Base-by-base conservation (phyloP, 352 stramenopile genomes). In the Aphanomyces stellatus region DNA sequence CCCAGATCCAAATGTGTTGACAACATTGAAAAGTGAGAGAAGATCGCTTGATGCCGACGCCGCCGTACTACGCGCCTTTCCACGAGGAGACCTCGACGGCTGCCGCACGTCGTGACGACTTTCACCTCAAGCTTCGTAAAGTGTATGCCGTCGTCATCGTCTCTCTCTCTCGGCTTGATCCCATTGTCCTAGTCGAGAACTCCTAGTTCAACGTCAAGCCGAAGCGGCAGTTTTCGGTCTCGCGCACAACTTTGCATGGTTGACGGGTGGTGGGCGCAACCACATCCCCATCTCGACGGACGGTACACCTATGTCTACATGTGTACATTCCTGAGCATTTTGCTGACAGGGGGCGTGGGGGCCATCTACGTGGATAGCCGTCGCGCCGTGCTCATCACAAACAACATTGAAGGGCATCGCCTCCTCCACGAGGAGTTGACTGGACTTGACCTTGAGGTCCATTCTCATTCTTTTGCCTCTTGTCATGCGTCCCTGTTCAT, bases 281-380 rank as follows among this genome's bases (percentile, higher is more conserved):
- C 87, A 82, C 60, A 83, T 88, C 69, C 83, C 84, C 75, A 85
- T 82, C 73, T 77, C 79, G n/a, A 80, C 71, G 8, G 80, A 87
- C 71, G 73, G 76, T 82, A 51, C 6, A 35, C 17, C 2, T 15
- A 30, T 17, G 27, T 57, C n/a, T n/a, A n/a, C n/a, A n/a, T n/a
- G n/a, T n/a, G n/a, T n/a, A n/a, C n/a, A n/a, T n/a, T n/a, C n/a
- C n/a, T n/a, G n/a, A n/a, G 49, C 13, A 27, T 27, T 57, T 3
- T 19, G 28, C 7, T n/a, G 31, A 1, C 34, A 86, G 78, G 69
- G 5, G 82, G 82, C n/a, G 79, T 81, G 8, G 79, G 76, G 2
- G 81, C 76, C 10, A 79, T 91, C 46, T 88, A 87, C 49, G 71
- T 91, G 17, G 80, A 91, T 43, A 72, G 69, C 2, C 71, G 57